A percentile compares a stretch with the other conserved stretches of the same genome.
Evolutionary conservation across 495 filamentous ascomycete genomes (phyloP).

Genomic region (Cudoniella acicularis): DNA sequence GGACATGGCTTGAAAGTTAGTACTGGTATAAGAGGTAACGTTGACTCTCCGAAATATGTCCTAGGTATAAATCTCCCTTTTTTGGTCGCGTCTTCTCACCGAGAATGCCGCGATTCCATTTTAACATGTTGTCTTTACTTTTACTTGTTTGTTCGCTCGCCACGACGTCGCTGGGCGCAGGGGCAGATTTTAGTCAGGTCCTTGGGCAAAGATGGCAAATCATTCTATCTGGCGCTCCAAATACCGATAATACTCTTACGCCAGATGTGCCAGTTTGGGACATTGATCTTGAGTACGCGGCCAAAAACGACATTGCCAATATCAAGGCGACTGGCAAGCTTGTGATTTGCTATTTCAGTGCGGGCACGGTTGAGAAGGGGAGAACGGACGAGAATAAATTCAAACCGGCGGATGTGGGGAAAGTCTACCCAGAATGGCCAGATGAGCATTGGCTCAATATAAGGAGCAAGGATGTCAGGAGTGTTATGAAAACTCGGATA

Average conservation of each 20-base stretch:
- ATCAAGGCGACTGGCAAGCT: not conserved
- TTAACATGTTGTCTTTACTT: too few species aligned
- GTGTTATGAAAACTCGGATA: not conserved
- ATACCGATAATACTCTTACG: not conserved
- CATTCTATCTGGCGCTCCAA: not conserved
- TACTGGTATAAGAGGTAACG: too few species aligned
- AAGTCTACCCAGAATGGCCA: not conserved
- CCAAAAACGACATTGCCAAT: not conserved
- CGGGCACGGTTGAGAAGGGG: not conserved
- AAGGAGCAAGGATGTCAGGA: not conserved
- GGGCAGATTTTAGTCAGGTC: too few species aligned
- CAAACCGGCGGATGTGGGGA: not conserved
- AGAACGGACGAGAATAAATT: not conserved
- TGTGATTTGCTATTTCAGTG: slow-evolving; percentile 2
- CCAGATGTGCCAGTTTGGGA: not conserved
- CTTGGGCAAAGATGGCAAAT: not conserved
- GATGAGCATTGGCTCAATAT: not conserved
- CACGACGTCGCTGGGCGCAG: too few species aligned
- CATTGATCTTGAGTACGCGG: not conserved
- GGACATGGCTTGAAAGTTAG: too few species aligned
- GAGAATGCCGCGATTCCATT: too few species aligned
- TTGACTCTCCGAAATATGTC: too few species aligned
- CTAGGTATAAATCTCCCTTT: too few species aligned
- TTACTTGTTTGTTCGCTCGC: too few species aligned
- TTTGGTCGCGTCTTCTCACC: too few species aligned